Evolutionary conservation across 2,329 filamentous ascomycete species (phyloP).

Genomic region (Rutstroemia sp.): DNA sequence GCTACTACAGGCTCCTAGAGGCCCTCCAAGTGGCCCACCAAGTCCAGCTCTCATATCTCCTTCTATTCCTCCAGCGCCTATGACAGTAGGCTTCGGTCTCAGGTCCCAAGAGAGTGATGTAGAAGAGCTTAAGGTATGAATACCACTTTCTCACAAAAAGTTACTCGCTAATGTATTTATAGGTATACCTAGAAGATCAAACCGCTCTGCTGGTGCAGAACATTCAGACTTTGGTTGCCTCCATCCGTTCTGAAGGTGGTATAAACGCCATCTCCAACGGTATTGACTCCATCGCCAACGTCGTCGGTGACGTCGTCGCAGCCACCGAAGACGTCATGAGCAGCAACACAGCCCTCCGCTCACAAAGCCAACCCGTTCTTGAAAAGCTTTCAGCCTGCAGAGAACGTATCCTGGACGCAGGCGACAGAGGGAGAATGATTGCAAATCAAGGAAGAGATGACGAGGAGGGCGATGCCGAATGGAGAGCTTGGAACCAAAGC

Average conservation of each 20-base stretch:
- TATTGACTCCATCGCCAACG: constrained; percentile 61
- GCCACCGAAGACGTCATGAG: constrained; percentile 54
- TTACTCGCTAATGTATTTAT: constrained; percentile 16
- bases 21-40: constrained; percentile 5
- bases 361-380: constrained; percentile 43
- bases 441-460: constrained; percentile 45
- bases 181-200: constrained; percentile 78
- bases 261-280: constrained; percentile 61
- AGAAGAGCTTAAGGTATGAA: constrained; percentile 52
- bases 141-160: not conserved
- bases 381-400: constrained; percentile 55
- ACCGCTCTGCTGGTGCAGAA: constrained; percentile 71
- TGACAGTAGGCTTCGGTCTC: constrained; percentile 35
- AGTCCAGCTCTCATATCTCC: not conserved
- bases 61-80: constrained; percentile 19
- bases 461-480: constrained; percentile 45
- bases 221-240: constrained; percentile 72
- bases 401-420: constrained; percentile 56
- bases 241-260: constrained; percentile 57
- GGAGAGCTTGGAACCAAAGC: constrained; percentile 59
- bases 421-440: constrained; percentile 52
- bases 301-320: constrained; percentile 62
- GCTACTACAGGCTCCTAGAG: constrained; percentile 1
- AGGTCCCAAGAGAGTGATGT: constrained; percentile 40
- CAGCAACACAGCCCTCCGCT: constrained; percentile 44